These are phyloP conservation scores for Fusarium anthophilum DNA, from an alignment of 2,329 filamentous ascomycete genomes.

Conservation along the genomic window DNA sequence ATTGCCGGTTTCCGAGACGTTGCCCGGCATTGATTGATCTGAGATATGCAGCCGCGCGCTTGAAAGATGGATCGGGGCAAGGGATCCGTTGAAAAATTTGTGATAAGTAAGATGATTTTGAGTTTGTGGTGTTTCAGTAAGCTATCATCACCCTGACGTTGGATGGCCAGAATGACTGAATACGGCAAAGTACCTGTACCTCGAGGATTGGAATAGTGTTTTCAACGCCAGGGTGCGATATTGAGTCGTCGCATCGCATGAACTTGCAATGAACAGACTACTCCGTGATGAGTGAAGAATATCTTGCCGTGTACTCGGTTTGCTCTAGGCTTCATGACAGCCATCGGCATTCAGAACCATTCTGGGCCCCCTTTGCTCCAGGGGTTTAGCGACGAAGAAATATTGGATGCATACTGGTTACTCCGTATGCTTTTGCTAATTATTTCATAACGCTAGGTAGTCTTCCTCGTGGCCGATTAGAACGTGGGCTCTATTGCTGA, in stretches of 20 bases:
- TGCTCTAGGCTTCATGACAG: background rate
- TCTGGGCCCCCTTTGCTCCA: background rate
- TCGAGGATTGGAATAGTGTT: background rate
- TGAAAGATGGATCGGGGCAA: background rate
- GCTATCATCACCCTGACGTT: background rate
- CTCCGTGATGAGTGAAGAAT: background rate
- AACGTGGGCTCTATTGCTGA: background rate
- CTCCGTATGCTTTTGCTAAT: background rate
- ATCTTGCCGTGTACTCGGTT: background rate
- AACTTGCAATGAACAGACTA: background rate
- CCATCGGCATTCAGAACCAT: background rate
- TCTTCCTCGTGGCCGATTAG: background rate
- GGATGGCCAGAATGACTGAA: background rate
- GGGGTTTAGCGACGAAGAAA: background rate
- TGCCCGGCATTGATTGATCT: conserved; percentile 20
- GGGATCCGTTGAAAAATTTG: background rate
- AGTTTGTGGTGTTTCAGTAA: background rate
- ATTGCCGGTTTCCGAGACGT: conserved; percentile 16
- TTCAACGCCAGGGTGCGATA: background rate
- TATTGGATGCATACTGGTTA: background rate
- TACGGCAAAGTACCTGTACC: background rate
- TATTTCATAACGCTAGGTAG: background rate
- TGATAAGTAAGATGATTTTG: background rate
- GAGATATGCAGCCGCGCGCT: conserved; percentile 25
- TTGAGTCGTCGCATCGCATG: background rate